Conservation (phyloP, 2,329 filamentous ascomycete species). For the Juglanconis sp. region DNA sequence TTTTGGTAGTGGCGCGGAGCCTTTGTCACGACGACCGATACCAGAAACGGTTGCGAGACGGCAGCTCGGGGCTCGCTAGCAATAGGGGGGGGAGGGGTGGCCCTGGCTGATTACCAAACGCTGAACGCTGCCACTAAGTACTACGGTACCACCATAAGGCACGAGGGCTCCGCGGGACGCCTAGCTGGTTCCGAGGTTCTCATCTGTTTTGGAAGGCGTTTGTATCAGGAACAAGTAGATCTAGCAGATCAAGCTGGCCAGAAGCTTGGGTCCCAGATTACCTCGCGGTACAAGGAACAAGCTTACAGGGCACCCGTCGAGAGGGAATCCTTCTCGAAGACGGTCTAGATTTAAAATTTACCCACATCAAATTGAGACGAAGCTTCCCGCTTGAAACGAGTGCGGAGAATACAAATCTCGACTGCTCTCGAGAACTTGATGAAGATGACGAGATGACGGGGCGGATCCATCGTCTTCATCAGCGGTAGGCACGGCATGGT, state of each 20-base stretch:
- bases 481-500: not conserved
- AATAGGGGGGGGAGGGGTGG: not conserved
- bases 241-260: not conserved
- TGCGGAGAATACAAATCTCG: not conserved
- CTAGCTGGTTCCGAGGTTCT: not conserved
- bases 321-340: not conserved
- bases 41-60: not conserved
- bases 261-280: not conserved
- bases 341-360: slow-evolving; percentile 7
- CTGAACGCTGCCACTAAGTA: not conserved
- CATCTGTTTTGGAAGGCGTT: not conserved
- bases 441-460: not conserved
- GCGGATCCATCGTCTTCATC: not conserved
- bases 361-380: slow-evolving; percentile 16
- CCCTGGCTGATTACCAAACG: not conserved
- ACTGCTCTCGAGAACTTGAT: not conserved
- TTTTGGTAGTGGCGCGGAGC: not conserved
- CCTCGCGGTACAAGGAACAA: not conserved
- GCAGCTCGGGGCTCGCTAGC: not conserved
- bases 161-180: not conserved
- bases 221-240: not conserved
- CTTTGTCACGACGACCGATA: not conserved
- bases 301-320: not conserved
- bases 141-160: not conserved
- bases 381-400: slow-evolving; percentile 14